Evolutionary conservation across 1,284 basidiomycete species (phyloP).

Genomic region (Leccinum laetum): DNA sequence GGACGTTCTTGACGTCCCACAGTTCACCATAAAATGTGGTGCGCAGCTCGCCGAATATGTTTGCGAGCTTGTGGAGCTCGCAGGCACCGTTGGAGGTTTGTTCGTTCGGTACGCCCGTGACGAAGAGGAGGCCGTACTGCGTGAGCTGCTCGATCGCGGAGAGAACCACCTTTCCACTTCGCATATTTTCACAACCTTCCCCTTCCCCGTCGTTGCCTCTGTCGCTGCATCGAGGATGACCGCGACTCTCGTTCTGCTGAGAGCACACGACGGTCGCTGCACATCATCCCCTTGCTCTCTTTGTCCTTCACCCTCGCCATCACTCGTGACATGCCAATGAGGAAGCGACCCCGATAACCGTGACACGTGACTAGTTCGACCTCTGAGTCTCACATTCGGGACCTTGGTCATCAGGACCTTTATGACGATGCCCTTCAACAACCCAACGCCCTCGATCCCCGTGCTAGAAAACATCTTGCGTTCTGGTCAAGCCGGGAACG

Average conservation of each 20-base stretch:
- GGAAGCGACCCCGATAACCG: no score
- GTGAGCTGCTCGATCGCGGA: conserved; percentile 55
- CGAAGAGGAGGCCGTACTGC: conserved; percentile 56
- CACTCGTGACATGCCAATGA: no score
- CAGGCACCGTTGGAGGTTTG: conserved; percentile 58
- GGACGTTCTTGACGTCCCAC: conserved; percentile 88
- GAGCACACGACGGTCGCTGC: no score
- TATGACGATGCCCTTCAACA: background rate
- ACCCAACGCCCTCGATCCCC: conserved; percentile 30
- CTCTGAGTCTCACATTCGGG: no score
- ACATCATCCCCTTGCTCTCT: no score
- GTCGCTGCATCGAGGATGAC: no score
- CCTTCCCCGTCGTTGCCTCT: no score
- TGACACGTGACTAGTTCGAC: no score
- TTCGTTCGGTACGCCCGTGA: conserved; percentile 57
- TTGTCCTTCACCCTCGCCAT: no score
- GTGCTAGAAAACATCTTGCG: conserved; percentile 32
- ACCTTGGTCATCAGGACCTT: conserved; percentile 7
- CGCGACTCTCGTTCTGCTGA: no score
- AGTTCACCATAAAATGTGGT: conserved; percentile 90
- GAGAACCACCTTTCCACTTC: conserved; percentile 30
- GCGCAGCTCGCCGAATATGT: conserved; percentile 74
- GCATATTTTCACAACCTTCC: no score
- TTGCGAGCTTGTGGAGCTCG: conserved; percentile 65
- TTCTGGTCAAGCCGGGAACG: conserved; percentile 31